Base-by-base conservation (phyloP, 805 yeast genomes). In the Spathaspora girioi region DNA sequence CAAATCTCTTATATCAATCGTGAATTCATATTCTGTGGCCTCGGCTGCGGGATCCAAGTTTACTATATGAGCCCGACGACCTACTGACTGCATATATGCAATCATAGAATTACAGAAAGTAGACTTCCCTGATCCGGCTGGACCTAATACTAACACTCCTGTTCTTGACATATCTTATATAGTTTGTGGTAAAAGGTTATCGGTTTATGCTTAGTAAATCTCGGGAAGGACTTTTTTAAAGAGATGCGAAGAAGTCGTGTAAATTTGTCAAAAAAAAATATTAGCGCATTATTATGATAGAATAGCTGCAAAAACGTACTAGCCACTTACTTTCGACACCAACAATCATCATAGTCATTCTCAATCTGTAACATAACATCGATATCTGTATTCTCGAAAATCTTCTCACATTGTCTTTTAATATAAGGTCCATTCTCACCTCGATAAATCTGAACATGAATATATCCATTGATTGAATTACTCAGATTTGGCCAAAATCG, bases 1-100 rank as follows among this genome's bases (percentile, higher is more conserved):
- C 61, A 93, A 76, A 65, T 93, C 97, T 59, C 96, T 76, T 38
- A 93, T 93, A 67, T 93, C 98, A 17, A 93, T 86, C 6, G 96
- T 86, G 66, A 93, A 94, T 64, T 90, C 97, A 63, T 80, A 93
- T 63, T 93, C 93, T 2, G 82, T 84, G 11, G 98, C 89, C 57
- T 91, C 97, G 1, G 98, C 98, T 0, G 98, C 98, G 4, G 99
- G 99, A 70, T 93, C 98, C 48, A 93, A 73, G 65, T 94, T 94
- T 15, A 94, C 97, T 40, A 94, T 82, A 68, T 94, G 97, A 2
- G 97, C 97, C 38, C 96, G 76, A 55, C 99, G 83, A 1, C 98
- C 98, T 35, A 88, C 78, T 17, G 90, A 79, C 66, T 91, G 96
- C 84, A 94, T 87, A 67, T 93, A 87, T 1, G 93, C 71, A 44